Percentiles rank a stretch among this genome's conserved stretches.
Conservation (phyloP, 2,329 filamentous ascomycete genomes). For the Immersiporthe knoxdaviesiana region DNA sequence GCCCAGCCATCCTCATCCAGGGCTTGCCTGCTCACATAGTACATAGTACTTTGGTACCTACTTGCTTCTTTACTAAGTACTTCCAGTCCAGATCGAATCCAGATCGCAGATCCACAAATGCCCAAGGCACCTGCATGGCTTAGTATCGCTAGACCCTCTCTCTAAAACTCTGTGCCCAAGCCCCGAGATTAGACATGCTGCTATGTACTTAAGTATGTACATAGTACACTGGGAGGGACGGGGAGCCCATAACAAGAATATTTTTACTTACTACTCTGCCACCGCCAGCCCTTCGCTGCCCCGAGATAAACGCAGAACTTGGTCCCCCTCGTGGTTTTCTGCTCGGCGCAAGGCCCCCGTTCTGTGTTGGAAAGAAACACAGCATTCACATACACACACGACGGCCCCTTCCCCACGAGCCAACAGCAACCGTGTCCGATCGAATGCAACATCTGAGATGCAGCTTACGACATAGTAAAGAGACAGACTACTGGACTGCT, state of each 20-base stretch:
- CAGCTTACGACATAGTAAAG: conserved; percentile 5
- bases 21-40: not conserved
- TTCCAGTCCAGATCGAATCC: too few species aligned
- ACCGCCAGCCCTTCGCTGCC: not conserved
- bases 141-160: conserved; percentile 4
- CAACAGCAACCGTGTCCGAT: not conserved
- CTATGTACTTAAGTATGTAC: not conserved
- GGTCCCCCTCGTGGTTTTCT: not conserved
- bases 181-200: conserved; percentile 4
- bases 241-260: not conserved
- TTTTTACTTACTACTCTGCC: not conserved
- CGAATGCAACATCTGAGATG: not conserved
- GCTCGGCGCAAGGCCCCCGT: not conserved
- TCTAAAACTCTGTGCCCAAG: conserved; percentile 7
- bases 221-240: not conserved
- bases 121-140: not conserved
- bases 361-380: not conserved
- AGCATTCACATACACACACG: not conserved
- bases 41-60: not conserved
- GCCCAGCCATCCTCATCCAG: not conserved
- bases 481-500: not conserved
- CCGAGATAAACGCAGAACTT: not conserved
- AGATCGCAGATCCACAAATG: not conserved
- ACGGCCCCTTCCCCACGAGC: not conserved
- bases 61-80: too few species aligned